Evolutionary conservation across 1,284 basidiomycete species (phyloP).

Genomic region (Kwoniella shivajii): DNA sequence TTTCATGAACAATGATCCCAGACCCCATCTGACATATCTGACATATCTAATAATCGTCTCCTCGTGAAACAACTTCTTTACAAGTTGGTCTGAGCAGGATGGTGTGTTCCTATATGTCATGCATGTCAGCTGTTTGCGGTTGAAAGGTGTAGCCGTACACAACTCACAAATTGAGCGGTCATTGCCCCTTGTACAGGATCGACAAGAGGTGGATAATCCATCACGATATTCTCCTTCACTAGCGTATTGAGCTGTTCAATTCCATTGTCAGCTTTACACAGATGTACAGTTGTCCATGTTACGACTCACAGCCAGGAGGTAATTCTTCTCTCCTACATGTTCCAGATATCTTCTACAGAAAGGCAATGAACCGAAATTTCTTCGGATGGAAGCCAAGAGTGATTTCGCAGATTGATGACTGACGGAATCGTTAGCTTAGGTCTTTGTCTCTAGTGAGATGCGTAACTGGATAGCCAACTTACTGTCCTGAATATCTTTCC

Average conservation of each 20-base stretch:
- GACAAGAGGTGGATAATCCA: conserved; percentile 91
- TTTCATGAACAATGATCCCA: not conserved
- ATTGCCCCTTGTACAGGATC: conserved; percentile 70
- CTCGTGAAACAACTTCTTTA: conserved; percentile 93
- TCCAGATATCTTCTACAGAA: conserved; percentile 96
- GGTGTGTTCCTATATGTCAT: conserved; percentile 73
- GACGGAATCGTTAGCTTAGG: conserved; percentile 7
- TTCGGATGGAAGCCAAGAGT: conserved; percentile 84
- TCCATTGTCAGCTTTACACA: not conserved
- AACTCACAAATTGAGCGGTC: conserved; percentile 89
- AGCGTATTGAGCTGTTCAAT: conserved; percentile 76
- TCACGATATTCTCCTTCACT: conserved; percentile 83
- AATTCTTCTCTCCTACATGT: conserved; percentile 89
- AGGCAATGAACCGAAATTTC: conserved; percentile 91
- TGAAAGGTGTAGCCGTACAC: not conserved
- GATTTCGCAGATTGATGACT: conserved; percentile 84
- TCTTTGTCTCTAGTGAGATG: not conserved
- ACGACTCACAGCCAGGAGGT: conserved; percentile 78
- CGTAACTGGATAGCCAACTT: conserved; percentile 8
- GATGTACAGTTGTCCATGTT: too few relatives aligned
- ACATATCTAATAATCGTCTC: conserved; percentile 75
- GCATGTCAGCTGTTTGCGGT: conserved; percentile 5
- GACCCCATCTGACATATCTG: not conserved
- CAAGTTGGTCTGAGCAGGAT: conserved; percentile 86
- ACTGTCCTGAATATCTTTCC: conserved; percentile 41